Conservation (phyloP, 495 filamentous ascomycete species). For the Hyaloscypha variabilis region DNA sequence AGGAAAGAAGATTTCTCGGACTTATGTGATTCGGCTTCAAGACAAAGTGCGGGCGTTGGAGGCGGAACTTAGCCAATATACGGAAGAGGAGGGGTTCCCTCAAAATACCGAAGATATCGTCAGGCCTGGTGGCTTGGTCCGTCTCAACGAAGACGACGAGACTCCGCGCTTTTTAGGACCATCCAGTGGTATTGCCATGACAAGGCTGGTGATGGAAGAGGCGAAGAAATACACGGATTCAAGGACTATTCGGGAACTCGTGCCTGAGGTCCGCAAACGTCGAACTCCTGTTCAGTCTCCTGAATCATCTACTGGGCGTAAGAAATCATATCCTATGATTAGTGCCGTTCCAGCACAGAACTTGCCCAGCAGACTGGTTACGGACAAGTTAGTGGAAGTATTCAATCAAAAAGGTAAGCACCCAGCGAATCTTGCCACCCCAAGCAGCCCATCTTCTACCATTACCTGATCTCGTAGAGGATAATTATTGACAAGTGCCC, state of each 20-base stretch:
- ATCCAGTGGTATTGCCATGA: constrained; percentile 92
- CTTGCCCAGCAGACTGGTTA: constrained; percentile 67
- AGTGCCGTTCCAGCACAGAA: constrained; percentile 71
- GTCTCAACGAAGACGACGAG: constrained; percentile 78
- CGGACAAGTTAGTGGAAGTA: constrained; percentile 73
- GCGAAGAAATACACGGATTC: constrained; percentile 85
- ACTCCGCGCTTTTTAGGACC: constrained; percentile 83
- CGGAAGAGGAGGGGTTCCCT: constrained; percentile 66
- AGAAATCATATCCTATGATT: constrained; percentile 72
- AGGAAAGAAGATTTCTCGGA: constrained; percentile 73
- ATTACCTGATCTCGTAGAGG: not conserved
- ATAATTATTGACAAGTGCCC: constrained; percentile 19
- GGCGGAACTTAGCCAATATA: constrained; percentile 65
- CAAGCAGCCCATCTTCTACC: not conserved
- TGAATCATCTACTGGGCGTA: constrained; percentile 42
- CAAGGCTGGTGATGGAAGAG: constrained; percentile 89
- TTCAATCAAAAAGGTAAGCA: constrained; percentile 78
- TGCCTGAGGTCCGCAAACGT: constrained; percentile 60
- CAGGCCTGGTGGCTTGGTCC: constrained; percentile 78
- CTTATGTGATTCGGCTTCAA: constrained; percentile 86
- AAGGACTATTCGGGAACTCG: constrained; percentile 83
- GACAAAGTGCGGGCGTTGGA: constrained; percentile 79
- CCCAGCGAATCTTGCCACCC: not conserved
- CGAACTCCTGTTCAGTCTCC: constrained; percentile 33
- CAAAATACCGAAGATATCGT: constrained; percentile 78